A percentile compares a stretch with the other conserved stretches of the same genome.
phyloP scores from a whole-genome alignment of 2,329 filamentous ascomycete genomes.

The Knoxdaviesia proteae region DNA sequence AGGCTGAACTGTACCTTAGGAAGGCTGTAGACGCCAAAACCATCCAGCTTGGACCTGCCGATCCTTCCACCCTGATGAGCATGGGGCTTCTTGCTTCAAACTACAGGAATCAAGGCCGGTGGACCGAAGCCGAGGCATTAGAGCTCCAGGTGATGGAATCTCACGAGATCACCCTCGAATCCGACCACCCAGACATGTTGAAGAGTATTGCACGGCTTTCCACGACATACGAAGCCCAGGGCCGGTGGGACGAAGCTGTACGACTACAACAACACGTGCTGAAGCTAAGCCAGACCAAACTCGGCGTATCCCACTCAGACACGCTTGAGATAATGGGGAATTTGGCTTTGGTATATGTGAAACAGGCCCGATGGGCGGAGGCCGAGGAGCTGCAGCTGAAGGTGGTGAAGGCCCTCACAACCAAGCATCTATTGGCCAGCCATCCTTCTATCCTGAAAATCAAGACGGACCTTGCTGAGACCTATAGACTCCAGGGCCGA shows the following conservation, averaged over 20 bases:
- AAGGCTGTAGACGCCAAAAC: too few relatives aligned
- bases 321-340: constrained; percentile 4
- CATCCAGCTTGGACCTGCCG: neutral
- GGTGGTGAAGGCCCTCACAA: too few relatives aligned
- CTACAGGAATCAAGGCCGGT: constrained; percentile 4
- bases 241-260: too few relatives aligned
- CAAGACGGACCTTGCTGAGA: constrained; percentile 4
- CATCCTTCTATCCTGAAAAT: constrained; percentile 2
- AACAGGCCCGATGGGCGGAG: constrained; percentile 5
- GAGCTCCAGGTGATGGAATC: constrained; percentile 2
- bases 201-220: neutral
- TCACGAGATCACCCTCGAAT: constrained; percentile 3
- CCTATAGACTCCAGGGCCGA: constrained; percentile 3
- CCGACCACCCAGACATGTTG: constrained; percentile 3
- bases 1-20: too few relatives aligned
- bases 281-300: neutral
- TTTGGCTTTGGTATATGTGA: constrained; percentile 3
- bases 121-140: constrained; percentile 5
- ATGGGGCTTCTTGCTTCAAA: constrained; percentile 4
- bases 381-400: constrained; percentile 2
- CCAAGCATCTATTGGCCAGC: neutral
- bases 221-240: neutral
- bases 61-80: constrained; percentile 3
- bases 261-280: too few relatives aligned
- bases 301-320: neutral